Evolutionary conservation across 1,139 yeast species (phyloP), one percentile per base, ranked within the genome.

Genomic region (Blastobotrys ciferrii): DNA sequence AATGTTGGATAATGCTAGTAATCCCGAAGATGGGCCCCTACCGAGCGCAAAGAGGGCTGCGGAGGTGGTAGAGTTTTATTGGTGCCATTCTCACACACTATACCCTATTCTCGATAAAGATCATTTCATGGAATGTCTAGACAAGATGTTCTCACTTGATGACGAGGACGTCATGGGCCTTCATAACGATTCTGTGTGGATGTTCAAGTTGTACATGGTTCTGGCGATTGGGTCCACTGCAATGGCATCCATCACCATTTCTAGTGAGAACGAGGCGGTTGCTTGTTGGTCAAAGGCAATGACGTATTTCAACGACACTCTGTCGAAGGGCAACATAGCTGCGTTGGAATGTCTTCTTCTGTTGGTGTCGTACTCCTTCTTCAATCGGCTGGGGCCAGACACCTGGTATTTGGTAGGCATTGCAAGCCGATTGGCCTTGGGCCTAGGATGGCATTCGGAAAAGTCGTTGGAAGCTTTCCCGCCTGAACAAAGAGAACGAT

Each of bases 371-470:
- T 60, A 58, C 35, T 58, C 64, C 1, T 55, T 60, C 36, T 60
- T 58, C 49, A 61, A 58, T 39, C 50, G 57, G 15, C 46, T 57
- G 33, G 64, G 64, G 7, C 60, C 63, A 2, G 61, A 60, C 38
- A 56, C 61, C 6, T 60, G 64, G 64, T 55, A 57, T 31, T 43
- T 58, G 9, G 60, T 80, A 23, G 87, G 87, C 3, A 64, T 80
- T 18, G 82, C 86, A 0, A 72, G 78, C 11, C 67, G 85, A 53
- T 75, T 82, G 73, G 86, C 87, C 0, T 69, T 80, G 51, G 82
- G 84, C 2, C 65, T 82, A 49, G 88, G 87, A 4, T 58, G 80
- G 23, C 80, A 82, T 66, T 78, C 74, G 49, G 81, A 78, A 48
- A 50, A 53, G 14, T 51, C 59, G 11, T 43, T 50, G 2, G 53